Conservation (phyloP, 148 eudicot genomes). For the Arbutus unedo region DNA sequence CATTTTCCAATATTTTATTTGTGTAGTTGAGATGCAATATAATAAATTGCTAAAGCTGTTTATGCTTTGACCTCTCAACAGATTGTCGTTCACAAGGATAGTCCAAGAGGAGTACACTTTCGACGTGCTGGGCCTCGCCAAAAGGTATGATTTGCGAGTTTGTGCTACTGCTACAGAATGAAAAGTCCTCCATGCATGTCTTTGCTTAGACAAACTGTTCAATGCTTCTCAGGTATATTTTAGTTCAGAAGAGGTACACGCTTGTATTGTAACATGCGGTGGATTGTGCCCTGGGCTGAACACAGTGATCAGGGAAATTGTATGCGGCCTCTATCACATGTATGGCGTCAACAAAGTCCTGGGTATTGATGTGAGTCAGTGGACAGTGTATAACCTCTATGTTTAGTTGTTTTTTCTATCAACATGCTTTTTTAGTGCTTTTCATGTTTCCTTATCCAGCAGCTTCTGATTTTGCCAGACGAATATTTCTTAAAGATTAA, state of each 20-base stretch:
- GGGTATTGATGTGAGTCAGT: conserved; percentile 44
- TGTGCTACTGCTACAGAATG: background rate
- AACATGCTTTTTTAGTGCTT: conserved; percentile 4
- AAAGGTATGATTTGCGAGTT: conserved; percentile 3
- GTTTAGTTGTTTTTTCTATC: background rate
- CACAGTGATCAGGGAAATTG: conserved; percentile 52
- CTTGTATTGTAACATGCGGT: conserved; percentile 58
- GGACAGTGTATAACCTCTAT: background rate
- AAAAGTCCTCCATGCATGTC: background rate
- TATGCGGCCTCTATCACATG: conserved; percentile 48
- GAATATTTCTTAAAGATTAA: background rate
- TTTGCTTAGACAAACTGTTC: background rate
- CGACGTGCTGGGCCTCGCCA: conserved; percentile 27
- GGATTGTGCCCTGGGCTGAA: conserved; percentile 58
- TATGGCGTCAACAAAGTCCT: conserved; percentile 44
- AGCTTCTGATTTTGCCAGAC: background rate
- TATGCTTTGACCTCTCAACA: background rate
- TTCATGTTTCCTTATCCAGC: background rate
- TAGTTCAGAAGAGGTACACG: conserved; percentile 47
- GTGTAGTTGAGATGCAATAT: background rate
- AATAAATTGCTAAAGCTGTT: background rate
- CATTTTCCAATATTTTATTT: background rate
- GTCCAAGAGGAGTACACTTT: conserved; percentile 24
- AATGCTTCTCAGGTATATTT: conserved; percentile 41
- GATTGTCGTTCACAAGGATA: conserved; percentile 19